Conservation (phyloP, 139 green algal species). For the Picochlorum sp. region DNA sequence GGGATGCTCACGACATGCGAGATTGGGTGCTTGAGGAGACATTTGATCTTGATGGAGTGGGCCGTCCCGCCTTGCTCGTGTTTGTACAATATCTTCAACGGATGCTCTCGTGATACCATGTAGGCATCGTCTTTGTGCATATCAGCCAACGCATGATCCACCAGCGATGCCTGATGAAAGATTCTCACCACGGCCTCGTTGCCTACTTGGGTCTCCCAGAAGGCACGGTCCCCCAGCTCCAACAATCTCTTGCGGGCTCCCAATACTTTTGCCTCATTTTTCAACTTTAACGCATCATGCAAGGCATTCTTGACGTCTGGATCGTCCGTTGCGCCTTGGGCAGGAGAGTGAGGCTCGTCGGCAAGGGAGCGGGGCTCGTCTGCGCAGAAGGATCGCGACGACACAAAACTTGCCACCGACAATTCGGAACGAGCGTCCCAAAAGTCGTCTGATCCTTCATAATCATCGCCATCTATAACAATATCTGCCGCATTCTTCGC, state of each 20-base stretch:
- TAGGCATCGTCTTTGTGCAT: conserved; percentile 16
- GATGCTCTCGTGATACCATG: conserved; percentile 16
- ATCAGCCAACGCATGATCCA: neutral
- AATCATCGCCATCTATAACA: neutral
- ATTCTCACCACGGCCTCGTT: neutral
- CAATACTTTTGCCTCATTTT: too few relatives aligned
- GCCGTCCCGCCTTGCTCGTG: conserved; percentile 14
- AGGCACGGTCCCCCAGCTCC: too few relatives aligned
- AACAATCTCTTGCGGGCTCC: too few relatives aligned
- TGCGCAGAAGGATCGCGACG: neutral
- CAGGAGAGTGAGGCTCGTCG: too few relatives aligned
- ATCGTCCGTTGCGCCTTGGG: too few relatives aligned
- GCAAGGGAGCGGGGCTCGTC: too few relatives aligned
- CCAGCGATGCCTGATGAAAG: neutral
- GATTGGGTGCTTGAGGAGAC: conserved; percentile 8
- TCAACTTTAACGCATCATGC: too few relatives aligned
- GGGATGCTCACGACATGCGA: conserved; percentile 21
- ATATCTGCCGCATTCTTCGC: too few relatives aligned
- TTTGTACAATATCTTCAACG: conserved; percentile 13
- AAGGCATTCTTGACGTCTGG: too few relatives aligned
- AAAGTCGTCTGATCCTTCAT: neutral
- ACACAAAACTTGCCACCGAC: neutral
- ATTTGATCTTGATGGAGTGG: conserved; percentile 21
- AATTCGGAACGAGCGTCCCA: neutral
- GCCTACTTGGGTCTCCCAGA: too few relatives aligned